Conservation (phyloP, 176 grass and related monocot species). For the Rhynchospora pubera region DNA sequence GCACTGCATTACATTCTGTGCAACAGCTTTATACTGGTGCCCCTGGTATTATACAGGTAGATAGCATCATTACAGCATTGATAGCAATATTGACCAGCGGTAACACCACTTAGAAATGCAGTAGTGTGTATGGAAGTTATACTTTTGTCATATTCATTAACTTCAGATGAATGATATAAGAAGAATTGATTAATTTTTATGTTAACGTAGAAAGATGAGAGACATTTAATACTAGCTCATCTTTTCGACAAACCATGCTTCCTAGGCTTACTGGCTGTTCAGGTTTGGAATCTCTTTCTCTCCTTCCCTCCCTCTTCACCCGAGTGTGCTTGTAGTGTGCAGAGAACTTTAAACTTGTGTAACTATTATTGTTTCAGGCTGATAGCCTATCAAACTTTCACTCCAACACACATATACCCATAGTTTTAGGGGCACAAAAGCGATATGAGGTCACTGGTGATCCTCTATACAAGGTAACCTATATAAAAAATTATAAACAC, state of each 20-base stretch:
- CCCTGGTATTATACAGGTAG: not conserved
- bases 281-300: conserved; percentile 28
- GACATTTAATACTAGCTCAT: conserved; percentile 69
- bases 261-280: conserved; percentile 79
- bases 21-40: not conserved
- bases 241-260: conserved; percentile 97
- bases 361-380: conserved; percentile 35
- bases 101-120: not conserved
- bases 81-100: not conserved
- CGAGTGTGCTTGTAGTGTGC: not conserved
- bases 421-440: conserved; percentile 80
- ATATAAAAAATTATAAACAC: not conserved
- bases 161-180: not conserved
- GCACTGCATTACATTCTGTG: not conserved
- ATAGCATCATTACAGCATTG: not conserved
- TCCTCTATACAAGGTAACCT: conserved; percentile 86
- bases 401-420: conserved; percentile 86
- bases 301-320: not conserved
- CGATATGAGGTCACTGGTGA: conserved; percentile 85
- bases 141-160: not conserved
- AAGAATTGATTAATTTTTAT: conserved; percentile 5
- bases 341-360: not conserved
- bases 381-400: conserved; percentile 85
- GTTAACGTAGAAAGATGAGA: conserved; percentile 52
- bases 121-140: not conserved